Evolutionary conservation across 805 yeast genomes (phyloP).

Genomic region (Candida multigemmis): DNA sequence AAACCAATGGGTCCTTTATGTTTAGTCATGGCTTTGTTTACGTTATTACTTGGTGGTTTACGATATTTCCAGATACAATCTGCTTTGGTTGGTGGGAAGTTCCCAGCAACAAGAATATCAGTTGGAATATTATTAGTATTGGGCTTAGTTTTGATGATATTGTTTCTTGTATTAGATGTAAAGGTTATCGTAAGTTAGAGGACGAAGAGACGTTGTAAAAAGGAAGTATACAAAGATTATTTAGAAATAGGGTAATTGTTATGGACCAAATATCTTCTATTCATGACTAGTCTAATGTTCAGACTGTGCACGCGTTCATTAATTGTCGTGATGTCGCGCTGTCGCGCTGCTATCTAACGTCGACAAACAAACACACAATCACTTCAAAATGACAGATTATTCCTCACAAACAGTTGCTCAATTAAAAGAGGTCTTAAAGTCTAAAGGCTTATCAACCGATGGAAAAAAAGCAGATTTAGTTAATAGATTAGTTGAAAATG

Average conservation of each 20-base stretch:
- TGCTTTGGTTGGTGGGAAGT: conserved; percentile 9
- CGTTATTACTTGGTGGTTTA: conserved; percentile 11
- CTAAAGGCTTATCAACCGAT: conserved; percentile 53
- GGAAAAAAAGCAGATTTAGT: conserved; percentile 81
- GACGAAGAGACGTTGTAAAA: too few species aligned
- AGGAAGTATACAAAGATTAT: background rate
- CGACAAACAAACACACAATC: background rate
- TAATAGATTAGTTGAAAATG: conserved; percentile 54
- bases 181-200: too few species aligned
- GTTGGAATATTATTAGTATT: conserved; percentile 9
- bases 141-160: conserved; percentile 9
- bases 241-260: background rate
- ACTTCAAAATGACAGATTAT: conserved; percentile 39
- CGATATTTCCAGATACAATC: conserved; percentile 18
- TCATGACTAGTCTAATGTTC: conserved; percentile 1
- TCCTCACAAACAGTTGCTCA: conserved; percentile 73
- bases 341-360: too few species aligned
- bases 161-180: conserved; percentile 11
- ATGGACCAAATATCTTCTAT: too few species aligned
- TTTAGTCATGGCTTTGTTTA: conserved; percentile 8
- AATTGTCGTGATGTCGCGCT: too few species aligned
- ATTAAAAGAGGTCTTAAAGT: conserved; percentile 67
- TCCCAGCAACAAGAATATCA: conserved; percentile 15
- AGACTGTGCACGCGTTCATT: background rate
- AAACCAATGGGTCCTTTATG: conserved; percentile 9